phyloP scores from a whole-genome alignment of 2,329 filamentous ascomycete species.

The Colletotrichum chrysophilum region DNA sequence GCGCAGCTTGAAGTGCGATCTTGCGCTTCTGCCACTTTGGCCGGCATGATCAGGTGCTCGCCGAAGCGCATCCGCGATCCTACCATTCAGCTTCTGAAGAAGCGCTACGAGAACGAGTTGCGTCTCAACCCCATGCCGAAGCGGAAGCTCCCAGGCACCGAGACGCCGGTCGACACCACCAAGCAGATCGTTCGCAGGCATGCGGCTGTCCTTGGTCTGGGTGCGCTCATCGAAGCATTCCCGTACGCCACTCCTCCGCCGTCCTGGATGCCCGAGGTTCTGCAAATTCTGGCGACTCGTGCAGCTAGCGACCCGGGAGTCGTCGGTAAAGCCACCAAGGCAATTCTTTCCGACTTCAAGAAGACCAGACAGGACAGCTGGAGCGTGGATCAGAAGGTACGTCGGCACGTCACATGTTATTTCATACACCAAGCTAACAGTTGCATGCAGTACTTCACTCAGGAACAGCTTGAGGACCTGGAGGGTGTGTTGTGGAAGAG shows the following conservation, averaged over 20 bases:
- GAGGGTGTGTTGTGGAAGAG: constrained; percentile 99
- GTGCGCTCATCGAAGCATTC: constrained; percentile 92
- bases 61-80: constrained; percentile 78
- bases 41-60: constrained; percentile 98
- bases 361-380: constrained; percentile 99
- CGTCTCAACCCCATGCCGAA: constrained; percentile 87
- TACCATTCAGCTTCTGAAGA: constrained; percentile 77
- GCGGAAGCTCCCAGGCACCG: constrained; percentile 65
- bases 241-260: constrained; percentile 95
- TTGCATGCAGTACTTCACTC: constrained; percentile 73
- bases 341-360: constrained; percentile 95
- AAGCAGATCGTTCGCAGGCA: constrained; percentile 83
- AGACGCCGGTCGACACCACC: constrained; percentile 73
- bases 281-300: constrained; percentile 82
- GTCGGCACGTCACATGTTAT: constrained; percentile 30
- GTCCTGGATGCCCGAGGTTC: constrained; percentile 89
- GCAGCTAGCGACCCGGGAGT: constrained; percentile 90
- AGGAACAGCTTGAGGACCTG: constrained; percentile 91
- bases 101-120: constrained; percentile 81
- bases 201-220: constrained; percentile 89
- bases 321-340: constrained; percentile 95
- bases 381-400: constrained; percentile 96
- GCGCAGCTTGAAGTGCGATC: constrained; percentile 91
- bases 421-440: constrained; percentile 31
- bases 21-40: constrained; percentile 89